phyloP scores from a whole-genome alignment of 306 rosid genomes.

The Quercus ilex region DNA sequence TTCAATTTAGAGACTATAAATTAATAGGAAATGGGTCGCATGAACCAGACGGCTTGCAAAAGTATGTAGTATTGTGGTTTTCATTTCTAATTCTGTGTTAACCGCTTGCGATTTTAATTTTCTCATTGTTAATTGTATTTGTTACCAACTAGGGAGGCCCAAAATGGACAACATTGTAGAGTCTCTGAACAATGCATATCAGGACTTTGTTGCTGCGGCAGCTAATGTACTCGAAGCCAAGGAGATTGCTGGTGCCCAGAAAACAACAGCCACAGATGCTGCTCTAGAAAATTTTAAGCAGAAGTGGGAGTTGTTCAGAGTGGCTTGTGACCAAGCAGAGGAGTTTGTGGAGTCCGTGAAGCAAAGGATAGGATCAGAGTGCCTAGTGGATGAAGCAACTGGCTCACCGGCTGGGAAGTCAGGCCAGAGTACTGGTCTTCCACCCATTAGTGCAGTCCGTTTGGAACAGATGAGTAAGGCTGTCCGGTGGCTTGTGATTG shows the following conservation, averaged over 20 bases:
- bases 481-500: conserved; percentile 73
- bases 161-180: conserved; percentile 67
- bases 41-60: not conserved
- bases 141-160: not conserved
- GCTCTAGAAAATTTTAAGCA: conserved; percentile 74
- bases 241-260: conserved; percentile 43
- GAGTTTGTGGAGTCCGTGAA: conserved; percentile 80
- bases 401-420: conserved; percentile 53
- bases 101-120: no score
- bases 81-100: not conserved
- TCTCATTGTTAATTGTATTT: not conserved
- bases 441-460: conserved; percentile 69
- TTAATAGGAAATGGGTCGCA: not conserved
- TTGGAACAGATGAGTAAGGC: conserved; percentile 87
- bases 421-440: conserved; percentile 52
- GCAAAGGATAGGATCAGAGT: conserved; percentile 83
- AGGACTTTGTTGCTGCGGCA: conserved; percentile 68
- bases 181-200: conserved; percentile 59
- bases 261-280: conserved; percentile 53
- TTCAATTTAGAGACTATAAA: no score
- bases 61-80: not conserved
- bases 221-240: conserved; percentile 63
- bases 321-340: conserved; percentile 79
- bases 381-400: conserved; percentile 82
- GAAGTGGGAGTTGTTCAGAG: conserved; percentile 76